Evolutionary conservation across 306 rosid genomes (phyloP).

Genomic region (Coriaria nepalensis): DNA sequence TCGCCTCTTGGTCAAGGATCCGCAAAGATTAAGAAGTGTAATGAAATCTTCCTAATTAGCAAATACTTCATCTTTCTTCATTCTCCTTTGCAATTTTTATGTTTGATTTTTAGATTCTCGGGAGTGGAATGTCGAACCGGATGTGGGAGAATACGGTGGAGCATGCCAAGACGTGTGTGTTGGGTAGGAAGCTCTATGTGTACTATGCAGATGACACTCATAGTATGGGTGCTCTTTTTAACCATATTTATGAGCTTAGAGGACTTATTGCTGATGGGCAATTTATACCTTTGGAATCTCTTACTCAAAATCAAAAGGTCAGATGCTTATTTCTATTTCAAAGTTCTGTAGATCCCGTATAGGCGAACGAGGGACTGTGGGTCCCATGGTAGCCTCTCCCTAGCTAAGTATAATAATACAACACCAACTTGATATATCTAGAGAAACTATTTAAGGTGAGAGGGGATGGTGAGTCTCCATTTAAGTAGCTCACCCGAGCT

Average conservation of each 20-base stretch:
- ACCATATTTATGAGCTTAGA: constrained; percentile 69
- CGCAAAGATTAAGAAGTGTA: constrained; percentile 71
- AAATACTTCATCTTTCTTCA: constrained; percentile 6
- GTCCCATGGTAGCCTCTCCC: too few relatives aligned
- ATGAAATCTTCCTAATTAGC: constrained; percentile 13
- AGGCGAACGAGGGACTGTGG: too few relatives aligned
- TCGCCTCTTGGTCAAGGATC: constrained; percentile 56
- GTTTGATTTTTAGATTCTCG: constrained; percentile 39
- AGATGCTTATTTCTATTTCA: background rate
- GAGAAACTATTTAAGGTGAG: too few relatives aligned
- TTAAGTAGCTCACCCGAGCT: too few relatives aligned
- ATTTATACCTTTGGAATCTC: constrained; percentile 58
- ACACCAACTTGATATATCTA: too few relatives aligned
- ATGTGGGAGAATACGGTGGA: constrained; percentile 93
- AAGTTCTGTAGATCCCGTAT: too few relatives aligned
- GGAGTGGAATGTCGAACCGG: constrained; percentile 84
- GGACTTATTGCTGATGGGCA: constrained; percentile 66
- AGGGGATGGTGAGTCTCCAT: too few relatives aligned
- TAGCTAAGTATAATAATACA: too few relatives aligned
- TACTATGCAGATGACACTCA: constrained; percentile 46
- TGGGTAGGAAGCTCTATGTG: constrained; percentile 65
- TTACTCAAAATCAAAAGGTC: constrained; percentile 66
- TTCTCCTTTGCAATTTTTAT: background rate
- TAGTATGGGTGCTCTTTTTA: constrained; percentile 52
- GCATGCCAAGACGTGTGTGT: constrained; percentile 83